phyloP scores from a whole-genome alignment of 1,139 yeast genomes.

The Candida sanyaensis region DNA sequence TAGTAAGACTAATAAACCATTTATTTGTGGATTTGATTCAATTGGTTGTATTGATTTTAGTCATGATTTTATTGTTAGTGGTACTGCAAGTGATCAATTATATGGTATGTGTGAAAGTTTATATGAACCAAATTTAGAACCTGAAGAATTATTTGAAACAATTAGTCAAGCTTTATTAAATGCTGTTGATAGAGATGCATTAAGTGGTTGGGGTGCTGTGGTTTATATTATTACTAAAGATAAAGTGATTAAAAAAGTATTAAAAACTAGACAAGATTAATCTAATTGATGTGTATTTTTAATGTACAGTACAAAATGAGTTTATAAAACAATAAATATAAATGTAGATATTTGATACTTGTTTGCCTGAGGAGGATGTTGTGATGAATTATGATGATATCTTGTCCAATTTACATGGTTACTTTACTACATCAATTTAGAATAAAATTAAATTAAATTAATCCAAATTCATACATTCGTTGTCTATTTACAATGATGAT shows the following conservation, averaged over 20 bases:
- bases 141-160: slow-evolving; percentile 95
- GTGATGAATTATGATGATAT: too few species aligned
- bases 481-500: too few species aligned
- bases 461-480: too few species aligned
- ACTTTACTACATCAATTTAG: too few species aligned
- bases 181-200: slow-evolving; percentile 97
- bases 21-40: slow-evolving; percentile 91
- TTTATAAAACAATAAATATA: too few species aligned
- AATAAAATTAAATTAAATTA: too few species aligned
- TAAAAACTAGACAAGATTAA: slow-evolving; percentile 92
- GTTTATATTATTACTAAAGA: slow-evolving; percentile 93
- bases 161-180: slow-evolving; percentile 90
- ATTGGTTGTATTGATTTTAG: slow-evolving; percentile 97
- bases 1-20: slow-evolving; percentile 80
- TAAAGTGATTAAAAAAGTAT: slow-evolving; percentile 80
- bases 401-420: too few species aligned
- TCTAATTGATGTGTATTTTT: background rate
- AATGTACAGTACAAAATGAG: background rate
- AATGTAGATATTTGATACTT: too few species aligned
- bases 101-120: slow-evolving; percentile 99
- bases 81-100: slow-evolving; percentile 94
- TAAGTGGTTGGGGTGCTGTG: slow-evolving; percentile 98
- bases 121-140: slow-evolving; percentile 89
- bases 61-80: slow-evolving; percentile 93
- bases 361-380: too few species aligned